Percentiles rank a stretch among this genome's conserved stretches.
These are phyloP conservation scores for Leccinum solheimii DNA, from an alignment of 1,284 basidiomycete species.

Conservation along the genomic window DNA sequence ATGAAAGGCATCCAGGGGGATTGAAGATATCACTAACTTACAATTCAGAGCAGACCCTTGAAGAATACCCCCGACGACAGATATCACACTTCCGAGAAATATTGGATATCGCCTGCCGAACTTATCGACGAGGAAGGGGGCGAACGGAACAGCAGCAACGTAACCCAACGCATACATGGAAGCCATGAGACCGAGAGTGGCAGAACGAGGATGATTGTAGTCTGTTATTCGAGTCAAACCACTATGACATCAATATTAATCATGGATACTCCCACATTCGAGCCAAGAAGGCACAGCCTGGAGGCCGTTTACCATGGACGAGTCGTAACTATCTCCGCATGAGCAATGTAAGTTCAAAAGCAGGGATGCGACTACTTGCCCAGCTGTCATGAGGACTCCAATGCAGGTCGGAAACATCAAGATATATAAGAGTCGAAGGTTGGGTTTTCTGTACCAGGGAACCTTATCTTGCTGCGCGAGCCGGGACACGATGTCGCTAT, in stretches of 20 bases:
- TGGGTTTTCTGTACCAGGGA: background rate
- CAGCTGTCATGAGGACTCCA: background rate
- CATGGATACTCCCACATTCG: background rate
- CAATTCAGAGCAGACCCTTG: background rate
- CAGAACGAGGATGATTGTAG: background rate
- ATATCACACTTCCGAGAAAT: background rate
- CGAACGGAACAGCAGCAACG: background rate
- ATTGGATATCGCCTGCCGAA: background rate
- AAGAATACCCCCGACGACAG: background rate
- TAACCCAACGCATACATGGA: background rate
- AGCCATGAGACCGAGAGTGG: background rate
- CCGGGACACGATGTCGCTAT: background rate
- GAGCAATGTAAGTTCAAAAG: background rate
- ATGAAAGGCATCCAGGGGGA: background rate
- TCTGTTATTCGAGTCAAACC: background rate
- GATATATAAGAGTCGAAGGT: background rate
- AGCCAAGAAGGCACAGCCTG: background rate
- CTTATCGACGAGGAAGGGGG: background rate
- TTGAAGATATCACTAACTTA: background rate
- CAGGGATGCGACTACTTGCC: background rate
- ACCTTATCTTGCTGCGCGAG: background rate
- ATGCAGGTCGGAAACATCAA: background rate
- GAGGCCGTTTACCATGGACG: background rate
- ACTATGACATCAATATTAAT: background rate
- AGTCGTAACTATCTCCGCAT: background rate